Evolutionary conservation across 495 filamentous ascomycete species (phyloP).

Genomic region (Barbatosphaeria neglecta): DNA sequence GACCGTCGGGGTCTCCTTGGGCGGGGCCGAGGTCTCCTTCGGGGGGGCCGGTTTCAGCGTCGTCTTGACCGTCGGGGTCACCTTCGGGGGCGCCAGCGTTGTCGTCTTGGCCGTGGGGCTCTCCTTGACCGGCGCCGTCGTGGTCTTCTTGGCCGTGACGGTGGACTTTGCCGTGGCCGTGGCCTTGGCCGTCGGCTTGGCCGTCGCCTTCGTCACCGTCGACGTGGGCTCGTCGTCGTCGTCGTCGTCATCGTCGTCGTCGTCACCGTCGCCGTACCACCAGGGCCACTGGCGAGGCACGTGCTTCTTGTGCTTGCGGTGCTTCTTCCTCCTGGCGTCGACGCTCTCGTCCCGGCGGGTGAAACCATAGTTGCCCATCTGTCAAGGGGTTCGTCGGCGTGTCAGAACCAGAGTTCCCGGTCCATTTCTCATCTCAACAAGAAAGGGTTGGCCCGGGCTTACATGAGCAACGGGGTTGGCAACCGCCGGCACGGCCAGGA

Average conservation of each 20-base stretch:
- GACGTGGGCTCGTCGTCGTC: background rate
- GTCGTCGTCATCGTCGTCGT: background rate
- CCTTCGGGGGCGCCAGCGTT: no score
- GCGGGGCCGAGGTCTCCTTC: no score
- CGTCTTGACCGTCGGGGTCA: background rate
- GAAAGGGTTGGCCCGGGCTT: no score
- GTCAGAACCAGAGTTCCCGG: background rate
- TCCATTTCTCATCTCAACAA: background rate
- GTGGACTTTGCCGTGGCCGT: no score
- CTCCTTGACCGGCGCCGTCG: background rate
- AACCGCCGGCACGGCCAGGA: background rate
- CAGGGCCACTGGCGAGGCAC: background rate
- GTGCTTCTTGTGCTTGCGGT: background rate
- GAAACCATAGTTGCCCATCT: background rate
- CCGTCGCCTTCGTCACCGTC: background rate
- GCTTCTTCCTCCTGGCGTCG: conserved; percentile 1
- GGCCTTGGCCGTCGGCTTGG: no score
- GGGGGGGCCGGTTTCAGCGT: no score
- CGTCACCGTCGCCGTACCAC: background rate
- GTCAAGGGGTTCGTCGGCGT: background rate
- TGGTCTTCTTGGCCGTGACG: no score
- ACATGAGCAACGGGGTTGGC: background rate
- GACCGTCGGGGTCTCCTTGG: background rate
- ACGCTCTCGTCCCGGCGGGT: background rate
- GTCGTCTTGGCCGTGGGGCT: background rate